Conservation (phyloP, 1,284 basidiomycete species). For the Amylostereum chailletii region DNA sequence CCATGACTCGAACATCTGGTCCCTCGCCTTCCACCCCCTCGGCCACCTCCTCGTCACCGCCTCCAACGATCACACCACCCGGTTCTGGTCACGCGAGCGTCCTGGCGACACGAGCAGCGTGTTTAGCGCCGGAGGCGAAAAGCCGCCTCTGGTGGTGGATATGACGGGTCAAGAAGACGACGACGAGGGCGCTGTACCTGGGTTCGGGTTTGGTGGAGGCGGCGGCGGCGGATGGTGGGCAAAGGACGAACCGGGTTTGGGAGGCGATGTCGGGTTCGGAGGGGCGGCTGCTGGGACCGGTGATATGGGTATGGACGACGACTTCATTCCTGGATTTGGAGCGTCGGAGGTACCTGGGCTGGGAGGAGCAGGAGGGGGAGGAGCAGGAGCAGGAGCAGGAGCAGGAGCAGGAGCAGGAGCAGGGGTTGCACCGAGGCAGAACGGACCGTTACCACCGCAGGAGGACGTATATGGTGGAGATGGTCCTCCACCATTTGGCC, state of each 20-base stretch:
- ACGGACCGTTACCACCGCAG: constrained; percentile 28
- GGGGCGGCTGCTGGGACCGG: constrained; percentile 4
- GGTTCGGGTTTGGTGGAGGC: constrained; percentile 16
- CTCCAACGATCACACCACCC: constrained; percentile 94
- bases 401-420: constrained; percentile 20
- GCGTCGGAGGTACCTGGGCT: constrained; percentile 7
- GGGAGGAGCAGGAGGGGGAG: constrained; percentile 20
- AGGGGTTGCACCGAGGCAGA: constrained; percentile 20
- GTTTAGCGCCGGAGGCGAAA: constrained; percentile 69
- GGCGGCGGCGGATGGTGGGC: constrained; percentile 14
- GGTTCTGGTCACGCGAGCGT: constrained; percentile 91
- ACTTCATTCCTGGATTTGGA: constrained; percentile 19
- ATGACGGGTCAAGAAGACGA: constrained; percentile 52
- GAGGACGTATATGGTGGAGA: constrained; percentile 28
- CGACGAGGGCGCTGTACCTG: constrained; percentile 32
- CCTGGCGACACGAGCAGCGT: constrained; percentile 67
- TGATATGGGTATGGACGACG: constrained; percentile 14
- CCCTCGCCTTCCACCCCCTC: constrained; percentile 90
- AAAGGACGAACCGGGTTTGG: constrained; percentile 12
- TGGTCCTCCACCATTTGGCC: background rate
- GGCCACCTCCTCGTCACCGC: constrained; percentile 91
- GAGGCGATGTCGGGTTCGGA: constrained; percentile 9
- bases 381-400: constrained; percentile 23
- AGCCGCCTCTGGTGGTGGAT: constrained; percentile 57
- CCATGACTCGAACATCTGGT: constrained; percentile 97